phyloP scores from a whole-genome alignment of 2,329 filamentous ascomycete species.

The Exophiala sp. region DNA sequence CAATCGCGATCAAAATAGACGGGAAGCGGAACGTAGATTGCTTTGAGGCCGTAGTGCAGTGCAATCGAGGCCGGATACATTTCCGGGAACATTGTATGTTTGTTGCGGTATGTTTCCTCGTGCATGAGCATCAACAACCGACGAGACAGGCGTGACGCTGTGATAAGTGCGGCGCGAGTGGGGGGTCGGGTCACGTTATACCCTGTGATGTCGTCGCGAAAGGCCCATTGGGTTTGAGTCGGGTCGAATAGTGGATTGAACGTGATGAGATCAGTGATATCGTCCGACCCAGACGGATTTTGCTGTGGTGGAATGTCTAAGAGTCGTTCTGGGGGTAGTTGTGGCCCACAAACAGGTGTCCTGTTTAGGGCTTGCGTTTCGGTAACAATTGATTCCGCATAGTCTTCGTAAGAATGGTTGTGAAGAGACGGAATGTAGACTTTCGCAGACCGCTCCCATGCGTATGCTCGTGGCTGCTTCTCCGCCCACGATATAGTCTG shows the following conservation, averaged over 20 bases:
- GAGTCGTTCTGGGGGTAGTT: conserved; percentile 14
- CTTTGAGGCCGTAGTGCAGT: conserved; percentile 71
- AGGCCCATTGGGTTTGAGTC: conserved; percentile 65
- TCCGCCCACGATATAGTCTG: conserved; percentile 61
- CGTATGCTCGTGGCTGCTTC: conserved; percentile 61
- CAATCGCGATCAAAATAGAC: conserved; percentile 53
- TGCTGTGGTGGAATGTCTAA: conserved; percentile 21
- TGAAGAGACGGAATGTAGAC: conserved; percentile 62
- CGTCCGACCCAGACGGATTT: conserved; percentile 31
- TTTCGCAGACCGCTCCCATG: conserved; percentile 71
- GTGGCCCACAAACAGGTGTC: conserved; percentile 23
- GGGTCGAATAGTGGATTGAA: conserved; percentile 72
- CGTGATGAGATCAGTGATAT: conserved; percentile 69
- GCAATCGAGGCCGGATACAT: conserved; percentile 70
- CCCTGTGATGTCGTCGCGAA: conserved; percentile 63
- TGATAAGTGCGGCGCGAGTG: conserved; percentile 65
- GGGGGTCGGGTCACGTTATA: conserved; percentile 58
- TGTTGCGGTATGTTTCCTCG: conserved; percentile 60
- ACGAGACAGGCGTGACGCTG: conserved; percentile 61
- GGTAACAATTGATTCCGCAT: conserved; percentile 13
- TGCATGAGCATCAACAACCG: conserved; percentile 67
- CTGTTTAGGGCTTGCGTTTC: conserved; percentile 11
- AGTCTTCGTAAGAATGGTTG: conserved; percentile 22
- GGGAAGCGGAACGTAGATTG: conserved; percentile 58
- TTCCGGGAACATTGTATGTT: conserved; percentile 69